Base-by-base conservation (phyloP, 2,329 filamentous ascomycete species). In the Cladosporium sp. region DNA sequence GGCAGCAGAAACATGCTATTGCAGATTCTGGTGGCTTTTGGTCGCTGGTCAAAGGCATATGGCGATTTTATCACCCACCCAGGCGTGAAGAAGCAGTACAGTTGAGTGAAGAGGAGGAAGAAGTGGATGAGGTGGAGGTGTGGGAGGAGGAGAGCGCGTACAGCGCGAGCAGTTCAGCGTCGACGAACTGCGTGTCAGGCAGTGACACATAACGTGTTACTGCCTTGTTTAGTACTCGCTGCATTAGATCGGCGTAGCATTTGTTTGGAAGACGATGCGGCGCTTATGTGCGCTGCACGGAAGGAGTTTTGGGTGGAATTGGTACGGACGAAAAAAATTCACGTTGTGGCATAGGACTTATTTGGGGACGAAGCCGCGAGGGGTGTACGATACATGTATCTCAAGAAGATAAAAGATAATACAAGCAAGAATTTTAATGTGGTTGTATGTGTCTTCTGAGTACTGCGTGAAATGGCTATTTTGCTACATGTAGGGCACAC, bases 351-450 rank as follows among this genome's bases (percentile, higher is more conserved):
- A 47, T 18, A 59, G 55, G 55, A 57, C 24, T 54, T 51, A 3
- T 54, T 57, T 55, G 21, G 30, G 52, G 32, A 55, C 32, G 52
- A 55, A 32, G 41, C 41, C 10, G 41, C 41, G 32, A 10, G 51
- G 57, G 57, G 34, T 59, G 57, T 59, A 59, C 57, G 57, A 59
- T 59, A 59, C 18, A 58, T 58, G 55, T 41, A 58, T 58, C 34
- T 36, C 34, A 24, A 36, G 34, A 24, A 41, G 34, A 41, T 38
- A 38, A 41, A 34, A 41, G 11, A 58, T 58, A 58, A 58, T 58
- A 58, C 55, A 58, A 58, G 15, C n/a, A 58, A 41, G 24, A 26
- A 26, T 41, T 58, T 47, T 54, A 30, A 54, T 54, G 28, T 54
- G 49, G 3, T 54, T 26, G 15, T 5, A 30, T 15, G 18, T 44